These are phyloP conservation scores for Candida chauliodis DNA, from an alignment of 805 yeast genomes.

Conservation along the genomic window DNA sequence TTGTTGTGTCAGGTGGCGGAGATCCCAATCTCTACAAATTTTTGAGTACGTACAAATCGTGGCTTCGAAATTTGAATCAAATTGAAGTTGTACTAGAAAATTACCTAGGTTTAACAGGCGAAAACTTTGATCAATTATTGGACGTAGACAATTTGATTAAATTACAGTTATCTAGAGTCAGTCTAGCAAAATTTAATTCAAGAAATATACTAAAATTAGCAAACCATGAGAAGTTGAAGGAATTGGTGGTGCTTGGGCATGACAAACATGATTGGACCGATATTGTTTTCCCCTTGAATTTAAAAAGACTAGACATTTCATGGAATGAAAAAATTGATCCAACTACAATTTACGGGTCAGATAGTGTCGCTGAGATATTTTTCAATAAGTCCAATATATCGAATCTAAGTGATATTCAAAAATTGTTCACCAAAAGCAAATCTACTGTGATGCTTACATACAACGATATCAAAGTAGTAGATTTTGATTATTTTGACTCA, in stretches of 20 bases:
- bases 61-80: conserved; percentile 13
- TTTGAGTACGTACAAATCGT: conserved; percentile 16
- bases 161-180: conserved; percentile 26
- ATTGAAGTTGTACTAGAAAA: conserved; percentile 30
- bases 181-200: conserved; percentile 12
- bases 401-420: conserved; percentile 1
- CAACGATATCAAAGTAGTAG: conserved; percentile 23
- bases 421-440: not conserved
- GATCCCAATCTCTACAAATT: conserved; percentile 26
- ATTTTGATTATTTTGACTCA: conserved; percentile 21
- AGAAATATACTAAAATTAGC: conserved; percentile 6
- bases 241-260: conserved; percentile 33
- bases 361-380: conserved; percentile 22
- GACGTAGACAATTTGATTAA: conserved; percentile 23
- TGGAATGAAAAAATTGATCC: conserved; percentile 28
- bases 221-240: conserved; percentile 15
- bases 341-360: conserved; percentile 21
- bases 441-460: conserved; percentile 25
- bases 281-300: conserved; percentile 21
- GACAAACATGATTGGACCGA: conserved; percentile 25
- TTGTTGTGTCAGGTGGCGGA: conserved; percentile 27
- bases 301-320: conserved; percentile 31
- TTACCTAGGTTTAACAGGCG: conserved; percentile 14
- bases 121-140: conserved; percentile 21
- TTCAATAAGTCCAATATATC: conserved; percentile 28